phyloP scores from a whole-genome alignment of 306 rosid genomes.

The Carpinus viminea region DNA sequence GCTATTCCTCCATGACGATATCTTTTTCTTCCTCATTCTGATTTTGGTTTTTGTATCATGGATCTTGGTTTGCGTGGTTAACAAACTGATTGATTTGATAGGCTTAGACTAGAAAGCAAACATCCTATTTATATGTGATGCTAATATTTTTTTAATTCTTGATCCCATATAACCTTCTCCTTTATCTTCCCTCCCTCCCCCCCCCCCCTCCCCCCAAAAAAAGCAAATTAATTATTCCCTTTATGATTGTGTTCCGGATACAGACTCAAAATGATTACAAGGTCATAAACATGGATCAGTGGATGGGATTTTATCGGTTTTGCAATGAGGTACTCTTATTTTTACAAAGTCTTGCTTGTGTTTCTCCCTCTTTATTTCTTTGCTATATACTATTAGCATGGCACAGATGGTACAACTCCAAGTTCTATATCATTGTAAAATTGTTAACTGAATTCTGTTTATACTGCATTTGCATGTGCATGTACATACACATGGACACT shows the following conservation, averaged over 20 bases:
- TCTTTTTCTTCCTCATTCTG: too few species aligned
- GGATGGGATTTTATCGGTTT: slow-evolving; percentile 97
- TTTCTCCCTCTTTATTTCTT: slow-evolving; percentile 1
- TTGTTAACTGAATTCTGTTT: not conserved
- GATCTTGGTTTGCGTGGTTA: not conserved
- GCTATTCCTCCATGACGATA: too few species aligned
- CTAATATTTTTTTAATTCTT: not conserved
- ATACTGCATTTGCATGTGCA: not conserved
- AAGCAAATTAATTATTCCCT: slow-evolving; percentile 6
- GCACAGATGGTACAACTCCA: not conserved
- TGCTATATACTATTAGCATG: not conserved
- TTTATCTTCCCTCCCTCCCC: not conserved
- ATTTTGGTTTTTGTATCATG: too few species aligned
- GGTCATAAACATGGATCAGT: slow-evolving; percentile 95
- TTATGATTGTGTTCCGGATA: slow-evolving; percentile 30
- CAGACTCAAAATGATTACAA: slow-evolving; percentile 94
- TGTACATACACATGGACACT: not conserved
- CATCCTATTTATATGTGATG: not conserved
- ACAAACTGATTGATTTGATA: slow-evolving; percentile 6
- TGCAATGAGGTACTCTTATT: slow-evolving; percentile 76
- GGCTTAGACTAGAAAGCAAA: not conserved
- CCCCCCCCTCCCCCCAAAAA: too few species aligned
- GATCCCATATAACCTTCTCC: not conserved
- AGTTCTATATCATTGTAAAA: not conserved
- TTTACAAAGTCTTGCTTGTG: slow-evolving; percentile 11